Base-by-base conservation (phyloP, 2,329 filamentous ascomycete genomes). In the Trichoderma atrobrunneum region DNA sequence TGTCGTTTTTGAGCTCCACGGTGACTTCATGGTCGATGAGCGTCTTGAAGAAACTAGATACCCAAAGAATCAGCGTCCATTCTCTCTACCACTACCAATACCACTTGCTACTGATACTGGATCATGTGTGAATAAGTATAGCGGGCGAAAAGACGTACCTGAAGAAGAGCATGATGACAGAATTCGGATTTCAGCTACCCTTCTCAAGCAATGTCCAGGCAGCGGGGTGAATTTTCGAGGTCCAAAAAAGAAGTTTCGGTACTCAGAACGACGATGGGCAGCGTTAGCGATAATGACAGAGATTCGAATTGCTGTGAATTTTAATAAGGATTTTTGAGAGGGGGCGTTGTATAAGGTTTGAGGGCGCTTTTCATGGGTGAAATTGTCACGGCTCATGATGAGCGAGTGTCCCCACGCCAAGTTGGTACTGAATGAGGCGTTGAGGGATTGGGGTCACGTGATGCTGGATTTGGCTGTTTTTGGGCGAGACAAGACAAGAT, bases 1-100 rank as follows among this genome's bases (percentile, higher is more conserved):
- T 97, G 84, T 99, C 96, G 83, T 99, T 99, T 85, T 99, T 99
- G 82, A 99, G 93, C 86, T 99, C 96, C 81, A 99, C 94, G 61
- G 95, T 98, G 79, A 99, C 95, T 86, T 97, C 91, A 77, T 96
- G 92, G 86, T 98, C 96, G 81, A 98, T 97, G 79, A 98, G 92
- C 69, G 95, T 98, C 84, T 98, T 98, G 90, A 98, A 98, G 87
- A 98, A 98, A 85, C 93, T 96, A 34, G 2, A 8, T 30, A 14
- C 18, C 3, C 21, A 21, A 51, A 7, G n/a, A 18, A 69, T 69
- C 36, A 60, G 39, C 18, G 7, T 8, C 26, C 5, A 21, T 28
- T 43, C 39, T n/a, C 18, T 51, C n/a, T 21, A 21, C 30, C n/a
- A n/a, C n/a, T n/a, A n/a, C n/a, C n/a, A n/a, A n/a, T n/a, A n/a